phyloP scores from a whole-genome alignment of 2,329 filamentous ascomycete species.

The Catunica adiposa region DNA sequence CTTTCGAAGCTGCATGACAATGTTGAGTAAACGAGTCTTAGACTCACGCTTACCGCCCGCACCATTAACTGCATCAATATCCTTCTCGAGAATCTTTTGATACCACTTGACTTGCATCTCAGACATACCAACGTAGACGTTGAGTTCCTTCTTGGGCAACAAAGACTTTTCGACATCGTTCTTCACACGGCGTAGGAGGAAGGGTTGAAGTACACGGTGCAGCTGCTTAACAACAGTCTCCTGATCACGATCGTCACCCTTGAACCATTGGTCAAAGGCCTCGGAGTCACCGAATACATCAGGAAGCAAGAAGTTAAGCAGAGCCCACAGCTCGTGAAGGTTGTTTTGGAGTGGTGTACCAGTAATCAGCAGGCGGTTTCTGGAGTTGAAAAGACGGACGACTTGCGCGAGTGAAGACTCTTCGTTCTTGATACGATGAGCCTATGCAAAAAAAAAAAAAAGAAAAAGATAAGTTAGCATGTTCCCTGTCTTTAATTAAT shows the following conservation, averaged over 20 bases:
- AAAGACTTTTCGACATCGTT: slow-evolving; percentile 96
- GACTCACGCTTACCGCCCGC: slow-evolving; percentile 93
- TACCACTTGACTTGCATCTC: slow-evolving; percentile 99
- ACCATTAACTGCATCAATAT: slow-evolving; percentile 96
- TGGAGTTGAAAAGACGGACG: slow-evolving; percentile 87
- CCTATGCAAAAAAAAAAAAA: slow-evolving; percentile 21
- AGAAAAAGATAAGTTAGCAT: slow-evolving; percentile 5
- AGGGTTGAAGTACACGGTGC: slow-evolving; percentile 81
- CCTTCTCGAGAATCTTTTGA: slow-evolving; percentile 95
- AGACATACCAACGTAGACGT: slow-evolving; percentile 94
- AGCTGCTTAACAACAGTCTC: slow-evolving; percentile 92
- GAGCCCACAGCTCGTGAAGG: slow-evolving; percentile 89
- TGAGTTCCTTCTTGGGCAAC: slow-evolving; percentile 91
- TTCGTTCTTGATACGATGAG: slow-evolving; percentile 98
- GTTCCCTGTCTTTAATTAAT: neutral
- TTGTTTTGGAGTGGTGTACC: slow-evolving; percentile 97
- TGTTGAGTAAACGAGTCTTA: slow-evolving; percentile 91
- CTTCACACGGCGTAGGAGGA: slow-evolving; percentile 90
- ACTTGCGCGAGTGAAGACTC: slow-evolving; percentile 94
- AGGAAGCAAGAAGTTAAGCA: slow-evolving; percentile 93
- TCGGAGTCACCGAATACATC: slow-evolving; percentile 96
- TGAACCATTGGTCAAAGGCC: slow-evolving; percentile 98
- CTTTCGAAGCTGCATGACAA: slow-evolving; percentile 98
- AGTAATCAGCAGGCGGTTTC: slow-evolving; percentile 88
- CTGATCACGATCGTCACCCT: slow-evolving; percentile 72